phyloP scores from a whole-genome alignment of 2,329 filamentous ascomycete species.

The Calonectria crousiana region DNA sequence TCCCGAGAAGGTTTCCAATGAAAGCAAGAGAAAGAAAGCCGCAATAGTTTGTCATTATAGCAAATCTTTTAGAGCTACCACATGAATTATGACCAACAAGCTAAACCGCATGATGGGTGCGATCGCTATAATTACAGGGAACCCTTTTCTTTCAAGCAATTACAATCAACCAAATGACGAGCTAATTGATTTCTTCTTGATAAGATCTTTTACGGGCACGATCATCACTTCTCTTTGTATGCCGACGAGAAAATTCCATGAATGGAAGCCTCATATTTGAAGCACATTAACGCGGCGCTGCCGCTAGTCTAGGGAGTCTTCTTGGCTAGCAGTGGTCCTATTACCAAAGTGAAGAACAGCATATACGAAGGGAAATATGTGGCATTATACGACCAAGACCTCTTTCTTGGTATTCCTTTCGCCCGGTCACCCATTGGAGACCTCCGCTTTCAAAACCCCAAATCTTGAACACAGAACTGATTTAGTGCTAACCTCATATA shows the following conservation, averaged over 20 bases:
- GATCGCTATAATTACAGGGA: too few species aligned
- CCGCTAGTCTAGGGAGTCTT: constrained; percentile 4
- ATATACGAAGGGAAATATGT: constrained; percentile 38
- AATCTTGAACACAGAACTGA: not conserved
- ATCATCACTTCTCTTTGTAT: not conserved
- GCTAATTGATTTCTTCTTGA: too few species aligned
- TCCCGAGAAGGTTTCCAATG: too few species aligned
- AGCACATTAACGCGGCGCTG: not conserved
- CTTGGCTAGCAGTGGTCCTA: constrained; percentile 1
- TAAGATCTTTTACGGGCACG: too few species aligned
- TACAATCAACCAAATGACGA: too few species aligned
- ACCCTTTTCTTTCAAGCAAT: too few species aligned
- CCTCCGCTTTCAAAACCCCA: constrained; percentile 13
- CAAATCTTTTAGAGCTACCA: too few species aligned
- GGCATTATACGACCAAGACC: constrained; percentile 33
- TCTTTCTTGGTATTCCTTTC: constrained; percentile 38
- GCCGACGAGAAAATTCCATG: not conserved
- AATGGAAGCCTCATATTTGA: not conserved
- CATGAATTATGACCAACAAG: too few species aligned
- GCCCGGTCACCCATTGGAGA: constrained; percentile 27
- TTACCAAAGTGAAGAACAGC: constrained; percentile 35
- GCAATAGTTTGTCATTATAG: too few species aligned
- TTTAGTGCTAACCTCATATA: not conserved
- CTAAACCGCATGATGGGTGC: too few species aligned
- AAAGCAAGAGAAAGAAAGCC: too few species aligned